These are phyloP conservation scores for Fomitopsis schrenkii DNA, from an alignment of 1,284 basidiomycete genomes.

Conservation along the genomic window DNA sequence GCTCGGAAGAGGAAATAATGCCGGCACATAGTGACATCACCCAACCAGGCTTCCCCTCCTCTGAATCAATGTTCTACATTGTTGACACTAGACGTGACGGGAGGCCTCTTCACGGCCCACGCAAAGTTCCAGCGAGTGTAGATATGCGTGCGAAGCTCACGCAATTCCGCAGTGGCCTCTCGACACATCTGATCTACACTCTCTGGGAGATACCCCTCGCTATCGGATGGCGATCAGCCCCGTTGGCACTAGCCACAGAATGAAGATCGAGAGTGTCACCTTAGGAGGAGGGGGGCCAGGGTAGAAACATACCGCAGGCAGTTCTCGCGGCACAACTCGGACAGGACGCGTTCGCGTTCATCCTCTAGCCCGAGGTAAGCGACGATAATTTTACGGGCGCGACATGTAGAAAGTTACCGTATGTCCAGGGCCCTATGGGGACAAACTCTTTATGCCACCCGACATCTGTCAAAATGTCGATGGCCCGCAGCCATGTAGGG, in stretches of 20 bases:
- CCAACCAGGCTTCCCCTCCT: background rate
- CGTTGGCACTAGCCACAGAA: background rate
- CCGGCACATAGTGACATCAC: background rate
- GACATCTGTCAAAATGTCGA: conserved; percentile 27
- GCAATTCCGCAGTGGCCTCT: conserved; percentile 26
- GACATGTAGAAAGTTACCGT: conserved; percentile 17
- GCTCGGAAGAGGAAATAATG: background rate
- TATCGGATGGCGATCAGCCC: conserved; percentile 4
- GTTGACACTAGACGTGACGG: background rate
- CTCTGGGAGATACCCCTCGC: conserved; percentile 30
- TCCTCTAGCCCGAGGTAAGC: conserved; percentile 11
- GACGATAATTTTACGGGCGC: background rate
- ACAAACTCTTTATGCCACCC: conserved; percentile 32
- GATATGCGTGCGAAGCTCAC: conserved; percentile 24
- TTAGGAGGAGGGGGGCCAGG: conserved; percentile 27
- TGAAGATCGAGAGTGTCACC: conserved; percentile 14
- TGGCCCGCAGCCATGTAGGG: conserved; percentile 29
- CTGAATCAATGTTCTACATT: background rate
- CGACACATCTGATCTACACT: conserved; percentile 28
- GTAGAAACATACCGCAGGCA: conserved; percentile 26
- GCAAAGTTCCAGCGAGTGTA: conserved; percentile 32
- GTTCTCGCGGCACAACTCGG: conserved; percentile 31
- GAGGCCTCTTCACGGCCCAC: conserved; percentile 29
- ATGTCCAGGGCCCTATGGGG: conserved; percentile 32
- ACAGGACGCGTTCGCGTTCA: conserved; percentile 23